Evolutionary conservation across 176 grass and related monocot species (phyloP), one percentile per base, ranked within the genome.

Genomic region (Tillandsia fasciculata): DNA sequence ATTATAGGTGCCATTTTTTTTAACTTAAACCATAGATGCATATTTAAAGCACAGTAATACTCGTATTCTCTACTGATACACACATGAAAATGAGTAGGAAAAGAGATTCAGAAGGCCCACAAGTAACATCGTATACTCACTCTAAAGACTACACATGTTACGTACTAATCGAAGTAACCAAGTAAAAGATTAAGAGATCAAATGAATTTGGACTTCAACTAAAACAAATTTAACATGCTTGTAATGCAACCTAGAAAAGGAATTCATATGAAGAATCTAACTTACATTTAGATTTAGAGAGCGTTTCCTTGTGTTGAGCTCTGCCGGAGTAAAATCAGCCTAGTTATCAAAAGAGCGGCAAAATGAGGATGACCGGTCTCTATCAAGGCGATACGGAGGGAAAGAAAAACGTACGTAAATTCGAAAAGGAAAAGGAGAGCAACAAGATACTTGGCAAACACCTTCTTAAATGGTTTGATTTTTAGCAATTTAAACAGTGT

Each of bases 241-340:
- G 9, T 59, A 59, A 59, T 8, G 20, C 54, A 59, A 17, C 20
- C 2, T 59, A 59, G 54, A 9, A 14, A 59, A 20, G 8, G n/a
- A 59, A 18, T 42, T 42, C 33, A 59, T 59, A n/a, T 8, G 2
- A 59, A 59, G 0, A 3, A 18, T 72, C 23, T 42, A 57, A 26
- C 83, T 80, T 85, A 96, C 92, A 74, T 83, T 73, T 70, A 96
- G 64, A 63, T 84, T 87, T 63, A 74, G 78, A 0, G 82, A 63
- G 2, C 81, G 68, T 49, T 91, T 91, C 53, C 83, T 83, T 47
- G 73, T 82, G 29, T 70, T 76, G 53, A 88, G 72, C 23, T 96
- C 92, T 1, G 70, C 75, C n/a, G 82, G 92, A 87, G 81, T 89
- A 65, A 91, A 89, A 78, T 88, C 88, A 76, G 86, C 85, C 92